Percentiles rank a stretch among this genome's conserved stretches.
Conservation (phyloP, 139 green algal species). For the Chlamydomonas eustigma region DNA sequence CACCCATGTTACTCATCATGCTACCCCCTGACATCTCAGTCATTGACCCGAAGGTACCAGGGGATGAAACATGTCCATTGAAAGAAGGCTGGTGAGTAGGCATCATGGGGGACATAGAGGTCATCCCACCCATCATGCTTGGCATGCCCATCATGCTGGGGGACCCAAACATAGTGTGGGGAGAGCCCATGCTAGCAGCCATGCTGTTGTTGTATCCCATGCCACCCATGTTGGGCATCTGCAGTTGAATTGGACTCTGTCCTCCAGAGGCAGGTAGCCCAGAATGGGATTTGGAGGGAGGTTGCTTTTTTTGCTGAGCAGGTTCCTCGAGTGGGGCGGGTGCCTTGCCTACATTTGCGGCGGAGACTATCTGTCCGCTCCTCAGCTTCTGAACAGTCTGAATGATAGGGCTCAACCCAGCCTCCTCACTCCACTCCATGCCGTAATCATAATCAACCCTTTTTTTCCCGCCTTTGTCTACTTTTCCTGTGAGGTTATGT, state of each 20-base stretch:
- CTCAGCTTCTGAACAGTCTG: no score
- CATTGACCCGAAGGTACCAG: no score
- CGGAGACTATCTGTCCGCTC: no score
- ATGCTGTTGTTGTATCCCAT: neutral
- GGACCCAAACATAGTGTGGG: neutral
- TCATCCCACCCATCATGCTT: neutral
- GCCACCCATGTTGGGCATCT: neutral
- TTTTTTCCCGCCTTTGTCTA: neutral
- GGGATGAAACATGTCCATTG: no score
- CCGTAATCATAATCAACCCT: neutral
- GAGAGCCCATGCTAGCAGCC: neutral
- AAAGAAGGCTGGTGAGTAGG: no score
- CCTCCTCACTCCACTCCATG: neutral
- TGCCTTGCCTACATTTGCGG: no score
- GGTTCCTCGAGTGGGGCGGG: no score
- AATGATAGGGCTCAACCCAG: neutral
- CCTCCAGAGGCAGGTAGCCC: no score
- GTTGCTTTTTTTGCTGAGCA: neutral
- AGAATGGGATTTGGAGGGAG: no score
- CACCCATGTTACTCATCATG: neutral
- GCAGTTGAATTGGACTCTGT: no score
- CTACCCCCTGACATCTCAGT: no score
- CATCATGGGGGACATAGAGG: neutral
- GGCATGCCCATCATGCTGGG: neutral
- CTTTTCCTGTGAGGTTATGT: neutral